Percentiles rank a stretch among this genome's conserved stretches.
Evolutionary conservation across 2,329 filamentous ascomycete species (phyloP).

Genomic region (Dothidotthia symphoricarpi): DNA sequence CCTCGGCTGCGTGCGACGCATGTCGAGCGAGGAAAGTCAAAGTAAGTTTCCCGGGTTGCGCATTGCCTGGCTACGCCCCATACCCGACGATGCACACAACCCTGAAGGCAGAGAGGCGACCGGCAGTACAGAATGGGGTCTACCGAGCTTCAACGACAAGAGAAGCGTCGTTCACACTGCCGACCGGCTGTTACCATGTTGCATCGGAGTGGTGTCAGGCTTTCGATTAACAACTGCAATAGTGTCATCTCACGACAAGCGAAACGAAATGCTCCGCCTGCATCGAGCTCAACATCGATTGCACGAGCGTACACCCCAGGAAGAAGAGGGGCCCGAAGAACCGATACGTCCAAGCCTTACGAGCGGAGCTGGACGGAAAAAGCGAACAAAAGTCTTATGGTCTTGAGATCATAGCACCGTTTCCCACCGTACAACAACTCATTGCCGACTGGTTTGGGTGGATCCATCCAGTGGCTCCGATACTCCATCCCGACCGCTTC

Average conservation of each 20-base stretch:
- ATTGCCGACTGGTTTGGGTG: conserved; percentile 21
- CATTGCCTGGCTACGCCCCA: no score
- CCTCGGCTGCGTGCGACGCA: conserved; percentile 19
- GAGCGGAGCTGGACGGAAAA: conserved; percentile 4
- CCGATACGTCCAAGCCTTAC: conserved; percentile 12
- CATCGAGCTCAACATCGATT: conserved; percentile 13
- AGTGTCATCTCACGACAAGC: conserved; percentile 8
- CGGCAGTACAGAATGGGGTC: no score
- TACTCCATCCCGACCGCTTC: conserved; percentile 12
- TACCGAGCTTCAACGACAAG: no score
- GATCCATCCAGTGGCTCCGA: conserved; percentile 21
- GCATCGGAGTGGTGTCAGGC: no score
- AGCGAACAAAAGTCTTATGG: neutral
- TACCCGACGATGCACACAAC: no score
- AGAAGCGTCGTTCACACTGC: no score
- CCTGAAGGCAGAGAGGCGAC: no score
- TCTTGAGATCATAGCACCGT: conserved; percentile 11
- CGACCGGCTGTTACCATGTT: no score
- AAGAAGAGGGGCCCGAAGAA: conserved; percentile 23
- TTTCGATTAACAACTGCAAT: neutral
- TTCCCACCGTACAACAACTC: conserved; percentile 8
- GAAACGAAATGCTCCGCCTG: conserved; percentile 12
- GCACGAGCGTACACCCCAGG: conserved; percentile 14
- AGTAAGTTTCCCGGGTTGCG: conserved; percentile 4
- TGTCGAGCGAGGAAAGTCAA: conserved; percentile 23